Evolutionary conservation across 495 filamentous ascomycete genomes (phyloP), one percentile per base, ranked within the genome.

Genomic region (Aspergillus campestris): DNA sequence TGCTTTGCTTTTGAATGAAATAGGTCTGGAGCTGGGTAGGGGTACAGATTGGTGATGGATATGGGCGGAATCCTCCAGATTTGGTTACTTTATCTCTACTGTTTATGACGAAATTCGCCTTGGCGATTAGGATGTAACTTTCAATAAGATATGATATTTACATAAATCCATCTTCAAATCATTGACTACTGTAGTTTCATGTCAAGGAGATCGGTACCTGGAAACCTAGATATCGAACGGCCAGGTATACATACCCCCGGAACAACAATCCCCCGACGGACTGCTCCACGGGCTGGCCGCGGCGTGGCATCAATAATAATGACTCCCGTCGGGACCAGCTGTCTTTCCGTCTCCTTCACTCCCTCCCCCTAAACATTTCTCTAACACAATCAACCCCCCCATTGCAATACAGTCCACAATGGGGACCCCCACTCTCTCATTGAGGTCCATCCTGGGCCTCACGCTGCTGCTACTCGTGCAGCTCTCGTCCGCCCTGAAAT

Each of bases 401-500:
- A 36, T 40, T 50, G 48, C 44, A 52, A 47, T 42, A 51, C 50
- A 39, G 42, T 55, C 44, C 28, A 55, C 53, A 52, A 60, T 68
- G 63, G 64, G 53, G 49, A 49, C 58, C 45, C 58, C 59, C 42
- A 52, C 47, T 45, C 48, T 65, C 44, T 65, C 51, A 14, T 58
- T 65, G 59, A 63, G 53, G 62, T 64, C 62, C 40, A 41, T 69
- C 44, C 45, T 71, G 38, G 38, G 57, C 33, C 47, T 72, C 15
- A 18, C 50, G 12, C 52, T 69, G 27, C 57, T 71, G 3, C 52
- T 66, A 28, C 53, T 84, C 51, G 58, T 81, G 11, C 78, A 83
- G 37, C 67, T 84, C 49, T 69, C 80, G 42, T 71, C 79, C 42
- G 89, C 89, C 29, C 76, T 98, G 46, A 96, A 95, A 69, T 97